Evolutionary conservation across 2,329 filamentous ascomycete species (phyloP).

Genomic region (Cladosporium sp.): DNA sequence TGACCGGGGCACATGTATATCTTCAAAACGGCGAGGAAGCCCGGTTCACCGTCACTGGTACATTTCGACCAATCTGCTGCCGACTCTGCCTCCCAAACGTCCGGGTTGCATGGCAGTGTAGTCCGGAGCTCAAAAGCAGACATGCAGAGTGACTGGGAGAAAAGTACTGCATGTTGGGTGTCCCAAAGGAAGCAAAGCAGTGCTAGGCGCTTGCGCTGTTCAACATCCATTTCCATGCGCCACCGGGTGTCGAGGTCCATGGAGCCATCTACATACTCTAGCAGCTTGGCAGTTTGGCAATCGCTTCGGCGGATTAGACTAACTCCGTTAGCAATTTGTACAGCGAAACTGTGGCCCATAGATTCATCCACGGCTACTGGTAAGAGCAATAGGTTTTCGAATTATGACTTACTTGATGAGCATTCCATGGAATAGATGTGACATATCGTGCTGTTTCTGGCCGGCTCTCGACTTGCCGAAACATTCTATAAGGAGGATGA

Average conservation of each 20-base stretch:
- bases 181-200: slow-evolving; percentile 68
- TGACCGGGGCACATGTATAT: slow-evolving; percentile 54
- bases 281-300: slow-evolving; percentile 48
- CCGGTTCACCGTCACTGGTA: slow-evolving; percentile 25
- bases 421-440: slow-evolving; percentile 59
- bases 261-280: slow-evolving; percentile 38
- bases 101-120: slow-evolving; percentile 56
- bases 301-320: slow-evolving; percentile 53
- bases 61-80: slow-evolving; percentile 50
- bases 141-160: slow-evolving; percentile 68
- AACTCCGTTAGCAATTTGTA: not conserved
- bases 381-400: not conserved
- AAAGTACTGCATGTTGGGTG: slow-evolving; percentile 63
- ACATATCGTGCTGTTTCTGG: slow-evolving; percentile 64
- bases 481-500: slow-evolving; percentile 63
- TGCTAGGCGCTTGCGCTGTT: slow-evolving; percentile 61
- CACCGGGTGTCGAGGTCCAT: slow-evolving; percentile 50
- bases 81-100: slow-evolving; percentile 59
- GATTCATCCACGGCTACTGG: not conserved
- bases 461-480: slow-evolving; percentile 65
- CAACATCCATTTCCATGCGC: slow-evolving; percentile 55
- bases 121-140: slow-evolving; percentile 63
- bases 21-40: slow-evolving; percentile 57
- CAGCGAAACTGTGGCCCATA: not conserved
- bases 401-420: slow-evolving; percentile 47